Percentiles rank a stretch among this genome's conserved stretches.
These are phyloP conservation scores for Pistacia integerrima DNA, from an alignment of 345 rosid genomes.

Conservation along the genomic window DNA sequence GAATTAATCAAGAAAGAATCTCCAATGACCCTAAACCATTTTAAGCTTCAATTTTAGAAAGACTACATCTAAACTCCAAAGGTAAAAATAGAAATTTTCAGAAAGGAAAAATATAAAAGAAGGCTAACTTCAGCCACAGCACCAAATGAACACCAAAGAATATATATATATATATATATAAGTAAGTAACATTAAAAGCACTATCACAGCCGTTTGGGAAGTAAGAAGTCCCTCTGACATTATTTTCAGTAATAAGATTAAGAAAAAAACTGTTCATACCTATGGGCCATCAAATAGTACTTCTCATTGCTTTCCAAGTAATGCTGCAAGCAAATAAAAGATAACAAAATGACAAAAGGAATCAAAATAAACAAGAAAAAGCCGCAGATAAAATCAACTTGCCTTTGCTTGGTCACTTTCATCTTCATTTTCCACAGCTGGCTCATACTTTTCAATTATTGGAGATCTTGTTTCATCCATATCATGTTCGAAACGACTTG, in stretches of 20 bases:
- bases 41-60: background rate
- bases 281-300: constrained; percentile 95
- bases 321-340: constrained; percentile 57
- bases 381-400: constrained; percentile 26
- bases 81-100: background rate
- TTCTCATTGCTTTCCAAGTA: constrained; percentile 94
- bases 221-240: too few relatives aligned
- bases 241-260: constrained; percentile 4
- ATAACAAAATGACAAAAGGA: constrained; percentile 10
- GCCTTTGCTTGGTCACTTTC: constrained; percentile 92
- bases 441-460: constrained; percentile 59
- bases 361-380: constrained; percentile 17
- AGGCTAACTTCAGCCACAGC: constrained; percentile 10
- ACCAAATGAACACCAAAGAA: background rate
- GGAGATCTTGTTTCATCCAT: constrained; percentile 54
- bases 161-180: background rate
- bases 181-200: background rate
- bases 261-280: constrained; percentile 38
- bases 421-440: constrained; percentile 72
- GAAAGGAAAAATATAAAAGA: background rate
- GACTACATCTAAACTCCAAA: background rate
- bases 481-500: constrained; percentile 62
- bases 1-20: background rate
- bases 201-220: background rate
- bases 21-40: constrained; percentile 6